These are phyloP conservation scores for Russula earlei DNA, from an alignment of 768 basidiomycete species.

Conservation along the genomic window DNA sequence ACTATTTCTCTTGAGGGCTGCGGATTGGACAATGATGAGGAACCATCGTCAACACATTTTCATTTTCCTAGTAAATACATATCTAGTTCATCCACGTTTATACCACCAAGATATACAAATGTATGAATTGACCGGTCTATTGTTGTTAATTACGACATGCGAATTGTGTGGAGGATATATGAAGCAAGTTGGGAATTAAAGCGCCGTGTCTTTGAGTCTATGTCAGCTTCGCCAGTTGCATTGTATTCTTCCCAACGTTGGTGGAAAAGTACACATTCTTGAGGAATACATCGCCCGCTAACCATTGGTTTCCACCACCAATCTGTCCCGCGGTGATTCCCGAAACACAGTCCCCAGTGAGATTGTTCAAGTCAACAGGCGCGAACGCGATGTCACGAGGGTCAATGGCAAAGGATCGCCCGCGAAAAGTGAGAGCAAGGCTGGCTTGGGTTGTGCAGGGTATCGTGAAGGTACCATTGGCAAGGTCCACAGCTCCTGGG, in stretches of 20 bases:
- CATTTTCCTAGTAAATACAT: too few species aligned
- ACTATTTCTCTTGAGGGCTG: not conserved
- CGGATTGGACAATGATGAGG: too few species aligned
- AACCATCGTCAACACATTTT: too few species aligned
- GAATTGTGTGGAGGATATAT: not conserved
- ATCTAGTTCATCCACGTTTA: too few species aligned
- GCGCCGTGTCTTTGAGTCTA: not conserved
- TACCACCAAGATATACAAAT: too few species aligned
- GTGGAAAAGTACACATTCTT: constrained; percentile 72
- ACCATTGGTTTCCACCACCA: constrained; percentile 53
- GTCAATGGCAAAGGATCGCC: constrained; percentile 49
- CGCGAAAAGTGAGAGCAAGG: constrained; percentile 52
- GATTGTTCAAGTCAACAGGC: constrained; percentile 41
- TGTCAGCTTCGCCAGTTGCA: constrained; percentile 33
- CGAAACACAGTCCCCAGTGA: constrained; percentile 55
- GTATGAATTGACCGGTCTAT: too few species aligned
- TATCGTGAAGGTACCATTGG: constrained; percentile 45
- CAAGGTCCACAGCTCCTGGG: constrained; percentile 43
- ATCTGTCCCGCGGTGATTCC: constrained; percentile 59
- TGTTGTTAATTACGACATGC: too few species aligned
- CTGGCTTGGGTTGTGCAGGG: constrained; percentile 52
- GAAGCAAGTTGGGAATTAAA: not conserved
- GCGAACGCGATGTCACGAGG: constrained; percentile 55
- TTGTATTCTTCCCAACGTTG: constrained; percentile 45
- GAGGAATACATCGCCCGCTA: constrained; percentile 67